Base-by-base conservation (phyloP, 495 filamentous ascomycete genomes). In the Tuber umbilicatum region DNA sequence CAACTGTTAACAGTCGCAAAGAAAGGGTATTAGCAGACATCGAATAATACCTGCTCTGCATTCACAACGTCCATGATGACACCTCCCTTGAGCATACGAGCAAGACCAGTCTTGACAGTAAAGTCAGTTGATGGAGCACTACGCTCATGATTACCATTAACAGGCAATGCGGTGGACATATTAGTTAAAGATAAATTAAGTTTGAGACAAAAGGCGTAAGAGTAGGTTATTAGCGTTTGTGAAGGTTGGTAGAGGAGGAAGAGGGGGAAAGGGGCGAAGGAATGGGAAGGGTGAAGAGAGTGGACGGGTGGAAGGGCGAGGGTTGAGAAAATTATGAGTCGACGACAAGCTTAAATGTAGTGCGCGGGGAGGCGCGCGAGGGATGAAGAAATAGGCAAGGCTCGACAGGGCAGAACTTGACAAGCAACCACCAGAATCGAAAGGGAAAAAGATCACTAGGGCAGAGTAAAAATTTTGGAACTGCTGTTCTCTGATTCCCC, bases 21-120 rank as follows among this genome's bases (percentile, higher is more conserved):
- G 27, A 37, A 38, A 27, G 35, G 31, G 16, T 60, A 43, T 73
- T 70, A 14, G 21, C 16, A n/a, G 40, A 39, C 39, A 71, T 72
- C 69, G n/a, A 69, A 68, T 64, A 80, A 70, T 85, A 91, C 91
- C 87, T 99, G 94, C 78, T 92, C 90, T 27, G 94, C 92, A 83
- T 94, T 94, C 55, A 97, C 94, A 73, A 98, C 95, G 84, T 99
- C 95, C 95, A 99, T 99, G 84, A 99, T 99, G 50, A 99, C 95
- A 77, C 95, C 95, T 83, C 95, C 95, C 86, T 98, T 97, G 82
- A 99, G 85, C 95, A 99, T 99, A 83, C 94, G 90, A 35, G 95
- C 95, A 73, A 99, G 86, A 42, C 95, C 95, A 68, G 92, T 91
- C 89, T 99, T 99, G 88, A 97, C 88, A 73, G 88, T 87, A 84